Base-by-base conservation (phyloP, 192 early-diverging fungal species). In the Coemansia sp. region DNA sequence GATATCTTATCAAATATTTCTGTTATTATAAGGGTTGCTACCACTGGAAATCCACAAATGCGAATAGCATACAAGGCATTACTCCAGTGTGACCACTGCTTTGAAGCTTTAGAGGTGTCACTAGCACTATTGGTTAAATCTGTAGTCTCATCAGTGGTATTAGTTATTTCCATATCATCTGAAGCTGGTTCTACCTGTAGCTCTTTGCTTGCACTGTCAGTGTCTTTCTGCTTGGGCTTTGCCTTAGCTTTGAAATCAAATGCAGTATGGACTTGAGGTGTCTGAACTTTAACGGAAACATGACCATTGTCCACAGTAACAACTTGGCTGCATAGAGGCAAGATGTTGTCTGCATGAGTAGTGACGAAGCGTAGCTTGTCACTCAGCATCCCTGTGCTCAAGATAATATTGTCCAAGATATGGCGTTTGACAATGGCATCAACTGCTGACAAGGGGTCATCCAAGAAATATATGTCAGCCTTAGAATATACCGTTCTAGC, bases 391-490 rank as follows among this genome's bases (percentile, higher is more conserved):
- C 79, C 75, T 66, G 72, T 70, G 13, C 86, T 84, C 38, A 76
- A 46, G 8, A 91, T 82, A 38, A 86, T 85, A 49, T 87, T 74
- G 68, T 92, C 88, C 44, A 92, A 76, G 39, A 92, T 90, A 68
- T 89, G 88, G 13, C 85, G 71, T 13, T 85, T 87, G 62, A 90
- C 89, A 57, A 88, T 87, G 8, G 87, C 79, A 66, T 92, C 90
- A 0, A 92, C 89, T 13, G 90, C 90, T 13, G 87, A 86, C 5
- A 95, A 72, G n/a, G 92, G 91, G 60, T 95, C 93, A 66, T 89
- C 92, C 27, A 90, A 82, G 13, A 93, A 72, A 62, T 89, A 85
- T 62, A 92, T 90, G 40, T 93, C 92, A 22, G 88, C 87, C 64
- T 84, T 57, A 1, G 83, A 87, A 68, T 93, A 94, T 10, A 93